A percentile compares a stretch with the other conserved stretches of the same genome.
These are phyloP conservation scores for Tolypocladium capitatum DNA, from an alignment of 2,329 filamentous ascomycete species.

Conservation along the genomic window DNA sequence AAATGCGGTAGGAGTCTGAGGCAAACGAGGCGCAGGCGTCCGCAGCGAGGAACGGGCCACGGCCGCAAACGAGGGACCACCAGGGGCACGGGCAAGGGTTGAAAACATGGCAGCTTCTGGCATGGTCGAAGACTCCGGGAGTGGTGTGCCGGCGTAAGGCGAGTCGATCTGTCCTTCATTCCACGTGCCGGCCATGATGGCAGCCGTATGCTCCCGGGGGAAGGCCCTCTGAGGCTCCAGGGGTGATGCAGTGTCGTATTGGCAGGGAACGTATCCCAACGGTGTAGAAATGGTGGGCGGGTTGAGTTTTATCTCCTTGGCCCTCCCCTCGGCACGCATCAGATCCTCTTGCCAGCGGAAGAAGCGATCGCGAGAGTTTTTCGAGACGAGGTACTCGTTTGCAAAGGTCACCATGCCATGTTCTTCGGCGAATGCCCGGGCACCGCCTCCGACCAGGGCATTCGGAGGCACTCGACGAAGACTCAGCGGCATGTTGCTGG, in stretches of 20 bases:
- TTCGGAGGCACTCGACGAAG: constrained; percentile 86
- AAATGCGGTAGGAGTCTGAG: neutral
- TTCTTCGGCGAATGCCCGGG: constrained; percentile 72
- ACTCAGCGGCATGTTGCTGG: constrained; percentile 62
- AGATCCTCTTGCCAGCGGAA: constrained; percentile 67
- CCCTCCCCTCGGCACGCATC: constrained; percentile 40
- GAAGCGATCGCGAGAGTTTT: constrained; percentile 66
- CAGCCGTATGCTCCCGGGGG: constrained; percentile 36
- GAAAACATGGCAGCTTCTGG: constrained; percentile 8
- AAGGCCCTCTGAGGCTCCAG: constrained; percentile 12
- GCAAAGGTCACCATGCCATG: constrained; percentile 61
- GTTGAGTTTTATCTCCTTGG: constrained; percentile 12
- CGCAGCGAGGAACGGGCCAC: constrained; percentile 1
- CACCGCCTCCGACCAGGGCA: constrained; percentile 74
- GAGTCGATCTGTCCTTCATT: constrained; percentile 52
- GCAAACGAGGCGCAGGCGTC: neutral
- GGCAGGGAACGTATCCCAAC: constrained; percentile 13
- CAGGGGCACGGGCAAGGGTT: neutral
- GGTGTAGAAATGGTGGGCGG: constrained; percentile 6
- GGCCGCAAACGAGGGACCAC: constrained; percentile 1
- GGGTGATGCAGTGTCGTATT: constrained; percentile 19
- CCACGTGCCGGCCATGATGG: constrained; percentile 44
- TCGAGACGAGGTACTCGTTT: constrained; percentile 68
- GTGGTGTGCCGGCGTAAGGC: constrained; percentile 23
- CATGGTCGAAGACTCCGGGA: constrained; percentile 6